Conservation (phyloP, 208 protist genomes). For the Leishmania gerbilli region DNA sequence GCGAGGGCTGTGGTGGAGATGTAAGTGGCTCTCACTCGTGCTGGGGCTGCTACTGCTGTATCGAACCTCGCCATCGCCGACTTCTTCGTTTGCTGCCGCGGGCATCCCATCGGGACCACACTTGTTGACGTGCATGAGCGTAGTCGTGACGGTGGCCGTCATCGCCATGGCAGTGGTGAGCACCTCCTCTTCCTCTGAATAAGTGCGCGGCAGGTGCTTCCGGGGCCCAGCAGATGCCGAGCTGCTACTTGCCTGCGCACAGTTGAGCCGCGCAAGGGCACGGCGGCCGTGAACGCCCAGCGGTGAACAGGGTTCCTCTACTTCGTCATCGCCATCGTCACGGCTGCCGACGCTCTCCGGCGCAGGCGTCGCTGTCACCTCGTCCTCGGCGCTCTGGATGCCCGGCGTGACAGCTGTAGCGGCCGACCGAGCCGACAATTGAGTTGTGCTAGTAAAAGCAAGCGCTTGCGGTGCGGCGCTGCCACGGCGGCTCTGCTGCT, state of each 20-base stretch:
- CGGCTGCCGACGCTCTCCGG: background rate
- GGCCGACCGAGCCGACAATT: background rate
- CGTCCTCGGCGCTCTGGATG: background rate
- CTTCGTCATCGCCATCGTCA: conserved; percentile 1
- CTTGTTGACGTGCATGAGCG: background rate
- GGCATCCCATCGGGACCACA: background rate
- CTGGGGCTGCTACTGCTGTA: background rate
- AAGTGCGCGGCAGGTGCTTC: background rate
- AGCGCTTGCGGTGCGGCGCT: background rate
- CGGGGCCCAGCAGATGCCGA: conserved; percentile 1
- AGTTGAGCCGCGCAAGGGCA: conserved; percentile 11
- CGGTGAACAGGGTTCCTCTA: conserved; percentile 14
- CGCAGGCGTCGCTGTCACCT: background rate
- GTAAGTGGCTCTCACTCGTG: background rate
- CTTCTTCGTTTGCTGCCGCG: background rate
- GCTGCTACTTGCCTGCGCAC: conserved; percentile 6
- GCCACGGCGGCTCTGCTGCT: background rate
- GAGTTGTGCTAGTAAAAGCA: background rate
- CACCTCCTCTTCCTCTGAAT: conserved; percentile 5
- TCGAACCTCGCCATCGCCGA: background rate
- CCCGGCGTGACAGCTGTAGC: background rate
- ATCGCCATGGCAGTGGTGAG: background rate
- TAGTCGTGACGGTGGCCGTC: background rate
- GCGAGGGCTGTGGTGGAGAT: conserved; percentile 6
- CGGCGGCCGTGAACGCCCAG: conserved; percentile 5